A percentile compares a stretch with the other conserved stretches of the same genome.
Evolutionary conservation across 2,329 filamentous ascomycete species (phyloP).

Genomic region (Coniosporium tulheliwenetii): DNA sequence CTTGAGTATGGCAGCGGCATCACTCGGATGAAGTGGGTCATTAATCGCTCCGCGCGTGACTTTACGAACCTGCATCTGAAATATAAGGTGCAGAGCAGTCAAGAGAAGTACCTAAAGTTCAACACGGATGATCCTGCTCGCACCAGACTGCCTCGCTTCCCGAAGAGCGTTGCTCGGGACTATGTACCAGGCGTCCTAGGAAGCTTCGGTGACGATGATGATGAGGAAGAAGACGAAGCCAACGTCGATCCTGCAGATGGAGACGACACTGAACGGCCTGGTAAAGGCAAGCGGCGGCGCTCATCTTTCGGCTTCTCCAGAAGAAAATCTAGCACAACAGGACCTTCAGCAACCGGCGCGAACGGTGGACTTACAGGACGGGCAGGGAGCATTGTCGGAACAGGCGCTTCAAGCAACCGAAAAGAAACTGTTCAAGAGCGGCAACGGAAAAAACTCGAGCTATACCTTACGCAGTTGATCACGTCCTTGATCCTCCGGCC

Average conservation of each 20-base stretch:
- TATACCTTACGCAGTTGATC: slow-evolving; percentile 86
- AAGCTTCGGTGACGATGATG: slow-evolving; percentile 46
- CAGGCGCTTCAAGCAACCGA: slow-evolving; percentile 19
- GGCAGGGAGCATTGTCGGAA: slow-evolving; percentile 9
- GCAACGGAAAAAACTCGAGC: slow-evolving; percentile 73
- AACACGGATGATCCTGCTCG: slow-evolving; percentile 47
- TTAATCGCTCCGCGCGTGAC: slow-evolving; percentile 73
- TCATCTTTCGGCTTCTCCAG: slow-evolving; percentile 42
- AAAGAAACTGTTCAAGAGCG: slow-evolving; percentile 56
- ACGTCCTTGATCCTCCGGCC: slow-evolving; percentile 92
- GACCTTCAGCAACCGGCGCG: slow-evolving; percentile 2
- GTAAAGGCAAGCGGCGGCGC: slow-evolving; percentile 35
- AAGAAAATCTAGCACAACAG: slow-evolving; percentile 37
- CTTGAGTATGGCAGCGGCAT: slow-evolving; percentile 92
- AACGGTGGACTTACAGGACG: slow-evolving; percentile 5
- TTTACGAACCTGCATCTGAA: slow-evolving; percentile 87
- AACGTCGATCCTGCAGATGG: slow-evolving; percentile 48
- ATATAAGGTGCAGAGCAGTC: slow-evolving; percentile 76
- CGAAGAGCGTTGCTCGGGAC: slow-evolving; percentile 67
- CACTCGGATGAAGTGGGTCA: slow-evolving; percentile 92
- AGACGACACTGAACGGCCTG: slow-evolving; percentile 49
- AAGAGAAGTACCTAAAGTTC: slow-evolving; percentile 65
- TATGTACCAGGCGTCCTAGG: slow-evolving; percentile 72
- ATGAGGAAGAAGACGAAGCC: slow-evolving; percentile 57
- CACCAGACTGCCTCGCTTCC: slow-evolving; percentile 79